Conservation (phyloP, 352 stramenopile species). For the Phytophthora cactorum region DNA sequence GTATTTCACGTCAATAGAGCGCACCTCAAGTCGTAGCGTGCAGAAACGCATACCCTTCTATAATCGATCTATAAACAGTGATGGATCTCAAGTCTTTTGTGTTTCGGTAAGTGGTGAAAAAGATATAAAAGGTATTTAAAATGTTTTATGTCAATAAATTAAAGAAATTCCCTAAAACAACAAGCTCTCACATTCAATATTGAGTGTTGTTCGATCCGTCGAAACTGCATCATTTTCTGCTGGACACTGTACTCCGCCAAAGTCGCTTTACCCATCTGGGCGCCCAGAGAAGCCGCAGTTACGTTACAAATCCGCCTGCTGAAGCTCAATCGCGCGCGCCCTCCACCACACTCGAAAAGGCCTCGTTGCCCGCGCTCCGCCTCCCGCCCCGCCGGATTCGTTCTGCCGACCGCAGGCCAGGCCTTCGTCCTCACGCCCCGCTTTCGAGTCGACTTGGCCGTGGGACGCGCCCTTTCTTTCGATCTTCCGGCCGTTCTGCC, state of each 20-base stretch:
- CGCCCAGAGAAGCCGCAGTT: slow-evolving; percentile 4
- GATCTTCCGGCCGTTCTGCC: slow-evolving; percentile 24
- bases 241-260: not conserved
- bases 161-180: not conserved
- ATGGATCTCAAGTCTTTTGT: too few relatives aligned
- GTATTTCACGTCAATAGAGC: slow-evolving; percentile 10
- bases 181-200: too few relatives aligned
- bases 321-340: not conserved
- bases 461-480: slow-evolving; percentile 33
- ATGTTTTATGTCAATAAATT: too few relatives aligned
- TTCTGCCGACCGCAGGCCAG: not conserved
- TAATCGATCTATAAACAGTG: not conserved
- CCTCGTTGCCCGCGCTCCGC: slow-evolving; percentile 3
- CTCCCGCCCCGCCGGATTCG: not conserved
- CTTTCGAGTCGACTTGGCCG: slow-evolving; percentile 17
- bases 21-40: not conserved
- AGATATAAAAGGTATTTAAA: too few relatives aligned
- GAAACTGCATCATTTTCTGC: not conserved
- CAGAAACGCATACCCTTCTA: not conserved
- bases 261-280: not conserved
- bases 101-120: too few relatives aligned
- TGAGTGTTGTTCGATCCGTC: too few relatives aligned
- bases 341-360: slow-evolving; percentile 5
- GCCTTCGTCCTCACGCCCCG: not conserved
- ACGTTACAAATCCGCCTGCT: slow-evolving; percentile 2